These are phyloP conservation scores for Hypoxylon crocopeplum DNA, from an alignment of 495 filamentous ascomycete species.

Conservation along the genomic window DNA sequence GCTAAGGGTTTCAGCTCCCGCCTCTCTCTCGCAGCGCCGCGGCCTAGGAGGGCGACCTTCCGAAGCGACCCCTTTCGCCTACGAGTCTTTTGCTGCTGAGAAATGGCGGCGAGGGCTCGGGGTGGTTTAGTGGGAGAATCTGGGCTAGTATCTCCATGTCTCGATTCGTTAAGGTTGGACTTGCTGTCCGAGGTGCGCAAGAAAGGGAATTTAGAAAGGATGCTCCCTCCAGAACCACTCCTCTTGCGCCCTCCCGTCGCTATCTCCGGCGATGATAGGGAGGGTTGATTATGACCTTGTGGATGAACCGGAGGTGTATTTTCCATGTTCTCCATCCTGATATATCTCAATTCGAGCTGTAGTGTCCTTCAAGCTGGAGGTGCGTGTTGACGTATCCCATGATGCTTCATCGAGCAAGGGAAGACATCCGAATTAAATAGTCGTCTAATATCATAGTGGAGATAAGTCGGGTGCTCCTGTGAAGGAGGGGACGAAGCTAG, in stretches of 20 bases:
- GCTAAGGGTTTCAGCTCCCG: conserved; percentile 54
- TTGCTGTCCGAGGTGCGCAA: conserved; percentile 59
- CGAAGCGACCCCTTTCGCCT: conserved; percentile 79
- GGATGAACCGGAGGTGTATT: conserved; percentile 21
- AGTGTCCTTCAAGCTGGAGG: conserved; percentile 20
- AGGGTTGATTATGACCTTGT: conserved; percentile 24
- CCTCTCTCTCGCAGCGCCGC: conserved; percentile 67
- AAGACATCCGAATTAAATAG: conserved; percentile 9
- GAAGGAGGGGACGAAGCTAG: neutral
- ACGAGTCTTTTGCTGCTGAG: conserved; percentile 73
- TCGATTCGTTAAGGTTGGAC: conserved; percentile 49
- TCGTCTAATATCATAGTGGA: conserved; percentile 5
- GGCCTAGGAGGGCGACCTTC: conserved; percentile 79
- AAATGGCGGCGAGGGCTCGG: conserved; percentile 52
- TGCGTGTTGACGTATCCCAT: conserved; percentile 31
- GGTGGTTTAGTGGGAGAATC: conserved; percentile 44
- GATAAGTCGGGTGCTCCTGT: neutral
- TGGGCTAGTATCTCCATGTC: conserved; percentile 44
- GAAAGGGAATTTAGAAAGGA: conserved; percentile 67
- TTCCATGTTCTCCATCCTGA: conserved; percentile 41
- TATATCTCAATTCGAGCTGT: conserved; percentile 26
- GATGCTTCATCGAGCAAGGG: conserved; percentile 20
- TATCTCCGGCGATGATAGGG: conserved; percentile 32
- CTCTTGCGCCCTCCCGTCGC: conserved; percentile 60
- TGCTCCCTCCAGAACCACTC: conserved; percentile 66